Evolutionary conservation across 2,329 filamentous ascomycete genomes (phyloP).

Genomic region (Fusarium pseudonygamai): DNA sequence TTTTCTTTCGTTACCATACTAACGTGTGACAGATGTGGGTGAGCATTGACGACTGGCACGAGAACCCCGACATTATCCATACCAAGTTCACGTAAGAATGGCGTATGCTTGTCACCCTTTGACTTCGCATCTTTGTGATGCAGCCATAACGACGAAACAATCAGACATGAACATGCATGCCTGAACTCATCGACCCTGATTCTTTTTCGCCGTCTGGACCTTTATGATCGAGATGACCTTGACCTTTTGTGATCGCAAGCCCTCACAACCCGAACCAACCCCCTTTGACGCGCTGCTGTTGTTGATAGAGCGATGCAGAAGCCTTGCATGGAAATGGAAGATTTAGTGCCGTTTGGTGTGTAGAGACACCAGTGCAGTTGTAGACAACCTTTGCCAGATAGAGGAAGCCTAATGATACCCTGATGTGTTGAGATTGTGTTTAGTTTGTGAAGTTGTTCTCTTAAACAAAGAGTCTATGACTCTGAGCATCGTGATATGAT

Average conservation of each 20-base stretch:
- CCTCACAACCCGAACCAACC: constrained; percentile 12
- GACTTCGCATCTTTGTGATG: constrained; percentile 21
- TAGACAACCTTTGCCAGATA: constrained; percentile 42
- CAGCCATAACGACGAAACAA: constrained; percentile 17
- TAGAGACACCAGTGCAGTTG: constrained; percentile 29
- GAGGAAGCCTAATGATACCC: constrained; percentile 54
- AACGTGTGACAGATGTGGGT: constrained; percentile 87
- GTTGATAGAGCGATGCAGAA: constrained; percentile 29
- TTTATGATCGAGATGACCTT: constrained; percentile 33
- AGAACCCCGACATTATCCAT: constrained; percentile 99
- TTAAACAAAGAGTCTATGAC: not conserved
- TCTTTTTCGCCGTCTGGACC: constrained; percentile 7
- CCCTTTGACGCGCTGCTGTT: constrained; percentile 12
- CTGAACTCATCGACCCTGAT: not conserved
- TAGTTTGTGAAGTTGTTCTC: not conserved
- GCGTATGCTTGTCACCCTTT: not conserved
- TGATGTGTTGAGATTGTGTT: constrained; percentile 41
- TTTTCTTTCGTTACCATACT: constrained; percentile 2
- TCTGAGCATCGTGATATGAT: not conserved
- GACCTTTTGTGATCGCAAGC: constrained; percentile 25
- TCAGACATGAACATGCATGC: constrained; percentile 2
- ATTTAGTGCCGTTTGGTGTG: constrained; percentile 22
- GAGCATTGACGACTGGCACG: constrained; percentile 99
- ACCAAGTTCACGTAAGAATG: constrained; percentile 85
- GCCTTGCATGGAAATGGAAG: constrained; percentile 32